Evolutionary conservation across 2,329 filamentous ascomycete genomes (phyloP).

Genomic region (Tolypocladium tundrense): DNA sequence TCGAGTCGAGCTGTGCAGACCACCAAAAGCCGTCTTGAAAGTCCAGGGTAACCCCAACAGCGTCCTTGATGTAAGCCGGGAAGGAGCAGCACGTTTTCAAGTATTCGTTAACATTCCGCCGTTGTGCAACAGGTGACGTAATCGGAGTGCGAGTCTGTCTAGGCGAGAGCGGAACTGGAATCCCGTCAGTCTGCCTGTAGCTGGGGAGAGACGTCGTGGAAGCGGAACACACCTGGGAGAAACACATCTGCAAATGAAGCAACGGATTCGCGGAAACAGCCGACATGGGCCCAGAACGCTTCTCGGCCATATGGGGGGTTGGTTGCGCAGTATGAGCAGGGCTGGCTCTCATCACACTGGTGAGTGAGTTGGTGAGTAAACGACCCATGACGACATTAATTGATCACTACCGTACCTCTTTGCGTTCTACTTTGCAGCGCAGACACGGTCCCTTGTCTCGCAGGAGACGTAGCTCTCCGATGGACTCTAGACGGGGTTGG

Average conservation of each 20-base stretch:
- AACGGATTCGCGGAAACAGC: constrained; percentile 41
- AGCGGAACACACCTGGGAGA: constrained; percentile 32
- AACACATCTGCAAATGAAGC: constrained; percentile 36
- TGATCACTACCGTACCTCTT: constrained; percentile 26
- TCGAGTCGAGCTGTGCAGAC: constrained; percentile 36
- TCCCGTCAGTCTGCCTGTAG: not conserved
- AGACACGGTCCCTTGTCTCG: constrained; percentile 38
- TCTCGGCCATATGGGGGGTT: constrained; percentile 24
- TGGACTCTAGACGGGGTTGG: constrained; percentile 44
- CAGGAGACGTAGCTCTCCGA: constrained; percentile 42
- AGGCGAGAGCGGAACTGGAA: constrained; percentile 33
- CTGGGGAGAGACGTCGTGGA: not conserved
- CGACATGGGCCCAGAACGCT: constrained; percentile 37
- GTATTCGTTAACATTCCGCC: constrained; percentile 41
- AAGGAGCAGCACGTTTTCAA: constrained; percentile 35
- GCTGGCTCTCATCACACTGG: constrained; percentile 41
- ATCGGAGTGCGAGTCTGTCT: constrained; percentile 38
- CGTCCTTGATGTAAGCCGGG: constrained; percentile 25
- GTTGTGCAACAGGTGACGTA: constrained; percentile 37
- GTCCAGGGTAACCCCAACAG: constrained; percentile 36
- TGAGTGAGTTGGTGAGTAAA: not conserved
- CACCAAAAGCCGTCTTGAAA: constrained; percentile 50
- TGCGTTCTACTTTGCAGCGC: constrained; percentile 36
- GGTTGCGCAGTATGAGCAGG: constrained; percentile 36
- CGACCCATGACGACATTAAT: not conserved